Conservation (phyloP, 805 yeast genomes). For the Wickerhamomyces tratensis region DNA sequence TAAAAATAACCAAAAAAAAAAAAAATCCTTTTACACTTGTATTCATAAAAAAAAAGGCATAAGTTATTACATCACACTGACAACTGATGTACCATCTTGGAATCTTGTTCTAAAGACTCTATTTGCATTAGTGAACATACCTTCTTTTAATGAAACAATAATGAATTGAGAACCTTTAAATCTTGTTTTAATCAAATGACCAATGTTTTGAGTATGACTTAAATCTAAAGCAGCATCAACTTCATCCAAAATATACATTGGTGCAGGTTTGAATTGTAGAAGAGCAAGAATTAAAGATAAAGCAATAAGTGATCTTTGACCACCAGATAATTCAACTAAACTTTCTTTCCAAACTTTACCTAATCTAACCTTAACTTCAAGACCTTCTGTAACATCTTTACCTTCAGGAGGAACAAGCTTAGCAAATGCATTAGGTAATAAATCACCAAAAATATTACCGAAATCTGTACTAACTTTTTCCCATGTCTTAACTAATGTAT, state of each 20-base stretch:
- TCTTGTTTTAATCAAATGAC: conserved; percentile 89
- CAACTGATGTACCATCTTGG: conserved; percentile 95
- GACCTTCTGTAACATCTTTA: conserved; percentile 80
- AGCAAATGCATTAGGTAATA: conserved; percentile 84
- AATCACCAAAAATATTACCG: conserved; percentile 81
- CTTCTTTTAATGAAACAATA: conserved; percentile 94
- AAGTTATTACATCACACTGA: conserved; percentile 46
- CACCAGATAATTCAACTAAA: conserved; percentile 91
- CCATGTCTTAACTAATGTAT: conserved; percentile 78
- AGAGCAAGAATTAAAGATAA: conserved; percentile 86
- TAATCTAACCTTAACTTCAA: conserved; percentile 80
- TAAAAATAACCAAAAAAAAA: too few species aligned
- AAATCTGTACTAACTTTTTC: conserved; percentile 80
- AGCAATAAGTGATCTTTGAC: conserved; percentile 92
- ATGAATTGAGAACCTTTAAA: conserved; percentile 95
- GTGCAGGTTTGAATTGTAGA: conserved; percentile 94
- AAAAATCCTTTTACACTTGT: too few species aligned
- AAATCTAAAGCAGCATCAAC: conserved; percentile 98
- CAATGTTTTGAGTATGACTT: conserved; percentile 95
- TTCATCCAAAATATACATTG: conserved; percentile 95
- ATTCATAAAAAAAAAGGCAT: too few species aligned
- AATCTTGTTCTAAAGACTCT: conserved; percentile 87
- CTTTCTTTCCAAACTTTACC: conserved; percentile 96
- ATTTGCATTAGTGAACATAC: conserved; percentile 97
- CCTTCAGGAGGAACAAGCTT: conserved; percentile 75